phyloP scores from a whole-genome alignment of 2,329 filamentous ascomycete genomes.

The Seiridium unicorne region DNA sequence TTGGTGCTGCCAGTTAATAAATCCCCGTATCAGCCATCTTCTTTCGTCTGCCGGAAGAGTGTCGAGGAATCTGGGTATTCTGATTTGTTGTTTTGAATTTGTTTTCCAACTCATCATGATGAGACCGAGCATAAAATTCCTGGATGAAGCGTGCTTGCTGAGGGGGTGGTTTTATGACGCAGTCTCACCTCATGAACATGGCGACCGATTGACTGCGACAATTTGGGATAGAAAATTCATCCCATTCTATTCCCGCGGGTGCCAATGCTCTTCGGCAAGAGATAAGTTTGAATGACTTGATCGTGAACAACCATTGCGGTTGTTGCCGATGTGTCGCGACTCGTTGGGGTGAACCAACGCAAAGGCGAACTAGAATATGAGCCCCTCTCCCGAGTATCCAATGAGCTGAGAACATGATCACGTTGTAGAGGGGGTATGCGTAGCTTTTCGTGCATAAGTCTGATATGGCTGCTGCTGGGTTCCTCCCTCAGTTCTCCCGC shows the following conservation, averaged over 20 bases:
- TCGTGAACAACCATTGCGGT: neutral
- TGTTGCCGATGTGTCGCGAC: neutral
- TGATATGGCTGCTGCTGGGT: neutral
- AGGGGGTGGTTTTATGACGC: too few species aligned
- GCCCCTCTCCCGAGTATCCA: neutral
- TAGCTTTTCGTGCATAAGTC: constrained; percentile 2
- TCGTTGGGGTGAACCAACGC: neutral
- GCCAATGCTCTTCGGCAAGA: neutral
- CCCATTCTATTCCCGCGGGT: too few species aligned
- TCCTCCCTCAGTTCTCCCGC: neutral
- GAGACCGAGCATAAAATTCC: too few species aligned
- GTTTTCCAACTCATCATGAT: too few species aligned
- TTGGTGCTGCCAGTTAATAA: neutral
- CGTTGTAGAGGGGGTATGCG: neutral
- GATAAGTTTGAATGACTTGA: neutral
- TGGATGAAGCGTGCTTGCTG: too few species aligned
- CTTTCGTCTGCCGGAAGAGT: neutral
- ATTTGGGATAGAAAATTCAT: too few species aligned
- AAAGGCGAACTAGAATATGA: neutral
- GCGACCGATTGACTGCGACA: too few species aligned
- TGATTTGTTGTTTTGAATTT: too few species aligned
- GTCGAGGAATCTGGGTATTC: too few species aligned
- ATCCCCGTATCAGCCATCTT: neutral
- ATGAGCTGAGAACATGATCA: neutral
- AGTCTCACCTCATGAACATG: too few species aligned